These are phyloP conservation scores for Podosphaera fusca DNA, from an alignment of 2,329 filamentous ascomycete species.

Conservation along the genomic window DNA sequence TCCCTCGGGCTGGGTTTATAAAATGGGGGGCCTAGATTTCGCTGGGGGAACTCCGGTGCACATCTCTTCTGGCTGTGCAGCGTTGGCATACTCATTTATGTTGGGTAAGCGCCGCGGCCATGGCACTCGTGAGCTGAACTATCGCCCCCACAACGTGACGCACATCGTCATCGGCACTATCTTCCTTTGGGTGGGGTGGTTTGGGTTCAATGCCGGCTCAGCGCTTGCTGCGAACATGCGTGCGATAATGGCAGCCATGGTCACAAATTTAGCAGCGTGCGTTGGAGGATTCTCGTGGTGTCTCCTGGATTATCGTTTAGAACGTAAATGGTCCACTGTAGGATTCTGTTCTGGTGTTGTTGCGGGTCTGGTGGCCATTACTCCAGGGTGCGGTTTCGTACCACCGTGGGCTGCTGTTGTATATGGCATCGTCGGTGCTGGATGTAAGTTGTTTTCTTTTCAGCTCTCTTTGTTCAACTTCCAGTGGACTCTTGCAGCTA, in stretches of 20 bases:
- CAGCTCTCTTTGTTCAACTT: not conserved
- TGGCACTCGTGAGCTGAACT: constrained; percentile 56
- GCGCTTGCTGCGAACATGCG: constrained; percentile 59
- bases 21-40: constrained; percentile 10
- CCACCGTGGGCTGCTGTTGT: constrained; percentile 59
- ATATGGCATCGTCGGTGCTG: constrained; percentile 51
- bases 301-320: constrained; percentile 62
- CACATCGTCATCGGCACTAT: constrained; percentile 77
- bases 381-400: constrained; percentile 66
- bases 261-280: constrained; percentile 63
- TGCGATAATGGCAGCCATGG: constrained; percentile 61
- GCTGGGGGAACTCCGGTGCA: constrained; percentile 41
- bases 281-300: constrained; percentile 73
- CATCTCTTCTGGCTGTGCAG: constrained; percentile 58
- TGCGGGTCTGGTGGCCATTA: constrained; percentile 65
- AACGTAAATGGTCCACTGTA: constrained; percentile 75
- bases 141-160: constrained; percentile 72
- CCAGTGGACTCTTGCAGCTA: not conserved
- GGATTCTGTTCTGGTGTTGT: constrained; percentile 80
- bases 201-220: constrained; percentile 75
- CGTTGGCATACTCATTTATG: constrained; percentile 62
- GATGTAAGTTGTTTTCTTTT: constrained; percentile 19
- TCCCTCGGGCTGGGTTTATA: constrained; percentile 41
- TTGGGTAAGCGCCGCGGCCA: constrained; percentile 39
- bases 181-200: constrained; percentile 86